Evolutionary conservation across 2,329 filamentous ascomycete genomes (phyloP).

Genomic region (Aspergillus piperis): DNA sequence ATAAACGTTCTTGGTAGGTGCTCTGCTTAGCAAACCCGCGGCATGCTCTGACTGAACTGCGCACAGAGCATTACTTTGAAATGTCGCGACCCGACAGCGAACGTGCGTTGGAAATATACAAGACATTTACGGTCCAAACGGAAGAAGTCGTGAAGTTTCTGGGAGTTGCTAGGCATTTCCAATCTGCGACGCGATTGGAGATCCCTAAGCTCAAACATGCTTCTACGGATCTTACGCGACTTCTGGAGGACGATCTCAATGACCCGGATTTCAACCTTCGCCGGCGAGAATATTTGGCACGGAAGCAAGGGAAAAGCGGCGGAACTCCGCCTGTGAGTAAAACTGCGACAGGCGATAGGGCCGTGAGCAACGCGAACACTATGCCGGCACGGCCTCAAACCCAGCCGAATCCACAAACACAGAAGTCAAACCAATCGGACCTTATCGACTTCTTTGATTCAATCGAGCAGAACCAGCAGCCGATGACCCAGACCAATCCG

Average conservation of each 20-base stretch:
- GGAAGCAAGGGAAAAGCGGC: constrained; percentile 71
- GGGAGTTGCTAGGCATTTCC: constrained; percentile 81
- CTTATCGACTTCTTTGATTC: constrained; percentile 93
- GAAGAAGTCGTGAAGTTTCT: constrained; percentile 91
- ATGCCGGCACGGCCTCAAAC: constrained; percentile 29
- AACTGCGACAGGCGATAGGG: constrained; percentile 20
- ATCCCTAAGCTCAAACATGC: constrained; percentile 98
- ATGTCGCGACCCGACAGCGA: constrained; percentile 95
- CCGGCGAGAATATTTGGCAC: constrained; percentile 84
- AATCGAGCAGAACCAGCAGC: constrained; percentile 84
- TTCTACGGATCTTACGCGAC: constrained; percentile 83
- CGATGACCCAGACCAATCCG: constrained; percentile 55
- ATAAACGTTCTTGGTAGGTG: constrained; percentile 88
- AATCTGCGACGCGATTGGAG: constrained; percentile 87
- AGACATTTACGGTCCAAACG: constrained; percentile 86
- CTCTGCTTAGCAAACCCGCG: neutral
- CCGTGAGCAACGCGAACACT: constrained; percentile 32
- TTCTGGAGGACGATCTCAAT: constrained; percentile 90
- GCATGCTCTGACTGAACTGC: constrained; percentile 15
- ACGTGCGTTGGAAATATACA: constrained; percentile 87
- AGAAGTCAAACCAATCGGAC: constrained; percentile 56
- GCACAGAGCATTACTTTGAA: constrained; percentile 89
- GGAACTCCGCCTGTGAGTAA: constrained; percentile 32
- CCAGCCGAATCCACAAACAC: constrained; percentile 32
- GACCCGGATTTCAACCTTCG: constrained; percentile 96